A percentile compares a stretch with the other conserved stretches of the same genome.
phyloP scores from a whole-genome alignment of 2,329 filamentous ascomycete genomes.

The Aspergillus sp. region DNA sequence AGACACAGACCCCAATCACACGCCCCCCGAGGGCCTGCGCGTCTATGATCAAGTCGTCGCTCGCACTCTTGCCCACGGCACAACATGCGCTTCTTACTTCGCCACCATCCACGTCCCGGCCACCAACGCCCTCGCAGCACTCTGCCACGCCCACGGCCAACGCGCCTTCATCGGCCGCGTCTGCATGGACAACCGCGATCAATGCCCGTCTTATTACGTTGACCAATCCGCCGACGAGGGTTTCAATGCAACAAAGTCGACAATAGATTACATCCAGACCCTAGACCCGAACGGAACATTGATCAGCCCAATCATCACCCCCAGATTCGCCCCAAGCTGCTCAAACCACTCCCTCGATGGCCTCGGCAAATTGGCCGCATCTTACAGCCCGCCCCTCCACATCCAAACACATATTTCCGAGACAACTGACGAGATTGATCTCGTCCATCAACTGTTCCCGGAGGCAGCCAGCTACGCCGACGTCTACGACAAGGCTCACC shows the following conservation, averaged over 20 bases:
- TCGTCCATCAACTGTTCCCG: conserved; percentile 72
- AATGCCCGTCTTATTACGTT: conserved; percentile 75
- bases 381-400: conserved; percentile 58
- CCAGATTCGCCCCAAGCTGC: conserved; percentile 61
- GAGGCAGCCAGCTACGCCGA: conserved; percentile 64
- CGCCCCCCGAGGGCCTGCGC: conserved; percentile 23
- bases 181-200: conserved; percentile 77
- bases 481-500: conserved; percentile 72
- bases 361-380: conserved; percentile 64
- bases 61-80: conserved; percentile 82
- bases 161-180: conserved; percentile 87
- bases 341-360: conserved; percentile 54
- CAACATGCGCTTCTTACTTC: conserved; percentile 92
- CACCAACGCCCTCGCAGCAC: conserved; percentile 83
- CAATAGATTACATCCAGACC: conserved; percentile 65
- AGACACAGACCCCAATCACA: too few species aligned
- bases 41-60: conserved; percentile 76
- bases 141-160: conserved; percentile 81
- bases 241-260: conserved; percentile 57
- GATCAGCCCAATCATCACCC: conserved; percentile 77
- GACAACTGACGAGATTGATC: conserved; percentile 69
- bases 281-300: conserved; percentile 65
- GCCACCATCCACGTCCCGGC: conserved; percentile 82
- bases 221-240: conserved; percentile 62
- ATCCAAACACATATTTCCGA: conserved; percentile 91